These are phyloP conservation scores for Terfezia boudieri DNA, from an alignment of 495 filamentous ascomycete species.

Conservation along the genomic window DNA sequence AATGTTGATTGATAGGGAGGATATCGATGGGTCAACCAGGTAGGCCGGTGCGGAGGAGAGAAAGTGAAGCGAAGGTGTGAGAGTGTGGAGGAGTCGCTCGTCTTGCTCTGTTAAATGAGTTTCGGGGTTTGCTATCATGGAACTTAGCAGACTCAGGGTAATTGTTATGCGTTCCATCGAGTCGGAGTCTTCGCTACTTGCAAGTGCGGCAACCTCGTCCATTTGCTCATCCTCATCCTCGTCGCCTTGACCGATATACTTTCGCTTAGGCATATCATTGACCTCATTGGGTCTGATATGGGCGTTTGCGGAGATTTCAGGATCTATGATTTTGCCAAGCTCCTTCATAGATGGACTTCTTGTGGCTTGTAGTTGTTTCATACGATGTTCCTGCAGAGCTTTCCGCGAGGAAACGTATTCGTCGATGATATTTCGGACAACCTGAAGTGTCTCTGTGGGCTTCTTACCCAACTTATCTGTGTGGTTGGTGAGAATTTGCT, in stretches of 20 bases:
- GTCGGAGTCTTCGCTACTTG: slow-evolving; percentile 8
- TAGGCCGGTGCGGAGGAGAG: slow-evolving; percentile 1
- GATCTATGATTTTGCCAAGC: slow-evolving; percentile 6
- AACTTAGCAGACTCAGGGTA: slow-evolving; percentile 12
- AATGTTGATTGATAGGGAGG: slow-evolving; percentile 10
- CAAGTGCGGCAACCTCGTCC: not conserved
- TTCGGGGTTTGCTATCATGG: slow-evolving; percentile 11
- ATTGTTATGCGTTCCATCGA: slow-evolving; percentile 10
- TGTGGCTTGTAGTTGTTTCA: not conserved
- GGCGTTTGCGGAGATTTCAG: not conserved
- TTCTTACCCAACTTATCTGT: slow-evolving; percentile 10
- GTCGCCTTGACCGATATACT: not conserved
- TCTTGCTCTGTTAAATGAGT: slow-evolving; percentile 12
- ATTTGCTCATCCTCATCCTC: slow-evolving; percentile 2
- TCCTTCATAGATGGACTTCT: slow-evolving; percentile 3
- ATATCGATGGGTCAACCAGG: slow-evolving; percentile 4
- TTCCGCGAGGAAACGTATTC: slow-evolving; percentile 12
- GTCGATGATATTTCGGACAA: slow-evolving; percentile 10
- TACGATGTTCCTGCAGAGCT: not conserved
- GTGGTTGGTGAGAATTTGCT: slow-evolving; percentile 9
- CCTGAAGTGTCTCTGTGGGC: slow-evolving; percentile 14
- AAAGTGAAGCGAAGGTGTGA: slow-evolving; percentile 9
- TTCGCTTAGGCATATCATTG: not conserved
- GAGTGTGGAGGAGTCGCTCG: slow-evolving; percentile 10
- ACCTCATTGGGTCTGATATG: not conserved